A percentile compares a stretch with the other conserved stretches of the same genome.
Conservation (phyloP, 352 stramenopile species). For the Pythium aphanidermatum region DNA sequence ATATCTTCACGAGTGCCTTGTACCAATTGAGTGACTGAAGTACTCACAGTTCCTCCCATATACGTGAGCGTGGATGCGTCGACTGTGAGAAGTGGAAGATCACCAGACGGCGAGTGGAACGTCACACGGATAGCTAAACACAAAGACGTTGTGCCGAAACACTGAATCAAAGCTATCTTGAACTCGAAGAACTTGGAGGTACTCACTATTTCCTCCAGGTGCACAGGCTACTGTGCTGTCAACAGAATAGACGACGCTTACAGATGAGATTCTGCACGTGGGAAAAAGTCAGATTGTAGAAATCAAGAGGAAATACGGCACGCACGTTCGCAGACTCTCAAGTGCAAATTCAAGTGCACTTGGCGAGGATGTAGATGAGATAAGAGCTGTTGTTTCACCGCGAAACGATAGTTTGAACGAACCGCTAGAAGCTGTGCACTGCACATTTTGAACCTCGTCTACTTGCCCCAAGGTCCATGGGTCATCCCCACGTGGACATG, state of each 20-base stretch:
- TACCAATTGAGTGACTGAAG: constrained; percentile 20
- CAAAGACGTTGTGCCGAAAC: not conserved
- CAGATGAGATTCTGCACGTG: constrained; percentile 42
- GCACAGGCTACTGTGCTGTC: constrained; percentile 32
- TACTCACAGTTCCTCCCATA: constrained; percentile 24
- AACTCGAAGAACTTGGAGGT: not conserved
- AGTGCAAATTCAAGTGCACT: constrained; percentile 30
- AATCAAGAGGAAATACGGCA: not conserved
- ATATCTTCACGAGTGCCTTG: constrained; percentile 58
- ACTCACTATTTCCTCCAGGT: constrained; percentile 33
- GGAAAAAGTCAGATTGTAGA: too few relatives aligned
- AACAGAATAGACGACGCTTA: constrained; percentile 35
- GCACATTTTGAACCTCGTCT: constrained; percentile 73
- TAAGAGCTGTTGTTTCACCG: constrained; percentile 42
- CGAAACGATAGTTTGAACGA: constrained; percentile 77
- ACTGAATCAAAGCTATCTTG: not conserved
- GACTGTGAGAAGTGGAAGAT: constrained; percentile 44
- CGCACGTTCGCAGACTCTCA: constrained; percentile 50
- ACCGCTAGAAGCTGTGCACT: constrained; percentile 59
- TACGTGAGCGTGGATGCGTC: constrained; percentile 30
- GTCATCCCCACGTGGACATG: constrained; percentile 84
- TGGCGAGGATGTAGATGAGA: constrained; percentile 26
- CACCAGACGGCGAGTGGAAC: constrained; percentile 61
- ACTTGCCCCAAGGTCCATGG: constrained; percentile 71
- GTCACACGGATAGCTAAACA: constrained; percentile 25